Percentiles rank a stretch among this genome's conserved stretches.
phyloP scores from a whole-genome alignment of 2,329 filamentous ascomycete species.

The Cladosporium colombiae region DNA sequence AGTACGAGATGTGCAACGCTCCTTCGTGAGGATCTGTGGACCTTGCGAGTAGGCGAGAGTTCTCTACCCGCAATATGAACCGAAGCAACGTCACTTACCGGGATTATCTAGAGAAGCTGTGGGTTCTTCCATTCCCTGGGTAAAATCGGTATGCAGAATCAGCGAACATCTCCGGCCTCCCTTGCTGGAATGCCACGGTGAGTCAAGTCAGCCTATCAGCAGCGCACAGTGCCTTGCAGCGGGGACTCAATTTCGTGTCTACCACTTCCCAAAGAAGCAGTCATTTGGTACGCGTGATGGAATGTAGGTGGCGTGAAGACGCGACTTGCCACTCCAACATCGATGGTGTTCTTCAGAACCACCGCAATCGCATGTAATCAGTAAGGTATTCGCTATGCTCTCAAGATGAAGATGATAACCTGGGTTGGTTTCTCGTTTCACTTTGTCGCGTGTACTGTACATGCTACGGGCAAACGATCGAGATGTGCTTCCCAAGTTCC shows the following conservation, averaged over 20 bases:
- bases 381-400: background rate
- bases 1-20: constrained; percentile 31
- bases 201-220: constrained; percentile 20
- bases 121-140: constrained; percentile 32
- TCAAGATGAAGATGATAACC: background rate
- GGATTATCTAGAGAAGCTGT: constrained; percentile 24
- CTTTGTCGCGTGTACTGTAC: background rate
- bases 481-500: background rate
- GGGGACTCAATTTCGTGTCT: constrained; percentile 25
- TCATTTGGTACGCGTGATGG: constrained; percentile 8
- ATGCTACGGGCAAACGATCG: background rate
- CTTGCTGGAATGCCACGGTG: constrained; percentile 29
- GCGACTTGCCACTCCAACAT: background rate
- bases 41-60: constrained; percentile 24
- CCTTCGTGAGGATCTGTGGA: constrained; percentile 18
- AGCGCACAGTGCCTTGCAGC: constrained; percentile 25
- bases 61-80: constrained; percentile 24
- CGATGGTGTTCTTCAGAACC: background rate
- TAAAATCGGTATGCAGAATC: constrained; percentile 33
- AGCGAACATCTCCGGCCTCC: constrained; percentile 32
- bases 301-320: constrained; percentile 16
- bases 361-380: background rate
- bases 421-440: background rate
- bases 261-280: constrained; percentile 13
- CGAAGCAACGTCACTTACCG: constrained; percentile 18